Base-by-base conservation (phyloP, 1,284 basidiomycete species). In the Mycosarcoma maydis region DNA sequence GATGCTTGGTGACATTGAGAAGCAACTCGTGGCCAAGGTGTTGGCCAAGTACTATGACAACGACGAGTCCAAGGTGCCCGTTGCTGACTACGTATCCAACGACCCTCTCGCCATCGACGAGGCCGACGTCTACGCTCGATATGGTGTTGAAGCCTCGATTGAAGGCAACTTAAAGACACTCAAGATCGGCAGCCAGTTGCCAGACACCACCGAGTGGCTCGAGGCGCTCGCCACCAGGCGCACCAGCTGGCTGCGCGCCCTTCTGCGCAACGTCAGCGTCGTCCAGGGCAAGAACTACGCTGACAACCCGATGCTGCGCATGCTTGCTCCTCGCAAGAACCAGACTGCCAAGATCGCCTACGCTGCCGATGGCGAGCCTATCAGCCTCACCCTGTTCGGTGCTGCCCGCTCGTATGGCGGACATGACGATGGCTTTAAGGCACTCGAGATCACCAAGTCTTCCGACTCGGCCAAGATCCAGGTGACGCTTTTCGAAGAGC, bases 221-320 rank as follows among this genome's bases (percentile, higher is more conserved):
- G 90, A 92, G 76, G 85, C 86, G 42, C 86, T 98, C 50, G 92
- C 92, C 48, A 95, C 94, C 22, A 84, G 88, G 39, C 84, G 89
- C 64, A 86, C 94, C 62, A 88, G 85, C 81, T 98, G 95, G 95
- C 85, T 95, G 44, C 87, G 90, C 47, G 95, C 95, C 14, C 87
- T 96, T 45, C 84, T 96, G 58, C 88, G 89, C 6, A 90, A 91
- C 23, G 85, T 87, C 52, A 94, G 88, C 67, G 87, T 98, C 69
- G 75, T 74, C 10, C 75, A 73, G 54, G 72, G 69, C 55, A 65
- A 64, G 53, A 65, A 64, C 49, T 95, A 94, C 83, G 85, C 94
- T 68, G 88, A 92, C 81, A 97, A 98, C 83, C 93, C 94, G 41
- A 86, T 97, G 79, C 88, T 90, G 76, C 90, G 94, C 54, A 86